These are phyloP conservation scores for Aspergillus vadensis DNA, from an alignment of 2,329 filamentous ascomycete genomes.

Conservation along the genomic window DNA sequence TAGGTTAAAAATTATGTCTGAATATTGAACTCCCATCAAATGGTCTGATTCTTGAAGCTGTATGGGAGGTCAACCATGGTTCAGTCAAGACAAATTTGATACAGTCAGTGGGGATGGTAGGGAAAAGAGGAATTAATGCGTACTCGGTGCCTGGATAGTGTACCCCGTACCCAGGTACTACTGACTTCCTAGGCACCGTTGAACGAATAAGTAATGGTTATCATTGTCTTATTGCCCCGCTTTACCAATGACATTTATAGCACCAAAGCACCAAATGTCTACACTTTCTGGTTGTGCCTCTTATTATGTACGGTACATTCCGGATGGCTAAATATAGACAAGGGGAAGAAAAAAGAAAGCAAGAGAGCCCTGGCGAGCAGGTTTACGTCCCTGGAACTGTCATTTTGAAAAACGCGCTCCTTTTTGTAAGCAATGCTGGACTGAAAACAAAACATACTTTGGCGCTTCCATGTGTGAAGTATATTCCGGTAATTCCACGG, in stretches of 20 bases:
- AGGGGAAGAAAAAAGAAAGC: neutral
- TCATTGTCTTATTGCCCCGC: neutral
- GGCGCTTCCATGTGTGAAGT: neutral
- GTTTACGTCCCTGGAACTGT: neutral
- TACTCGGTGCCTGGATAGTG: neutral
- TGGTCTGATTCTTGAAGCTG: conserved; percentile 7
- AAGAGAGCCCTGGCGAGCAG: neutral
- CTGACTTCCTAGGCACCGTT: neutral
- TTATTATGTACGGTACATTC: neutral
- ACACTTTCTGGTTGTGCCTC: neutral
- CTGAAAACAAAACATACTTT: neutral
- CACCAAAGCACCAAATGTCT: neutral
- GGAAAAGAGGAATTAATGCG: conserved; percentile 14
- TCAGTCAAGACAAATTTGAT: conserved; percentile 17
- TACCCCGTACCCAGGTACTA: neutral
- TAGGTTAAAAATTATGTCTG: neutral
- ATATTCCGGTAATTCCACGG: neutral
- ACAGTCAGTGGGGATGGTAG: conserved; percentile 21
- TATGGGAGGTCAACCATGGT: conserved; percentile 18
- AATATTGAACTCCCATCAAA: neutral
- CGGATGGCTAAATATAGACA: neutral
- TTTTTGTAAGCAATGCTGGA: neutral
- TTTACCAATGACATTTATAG: neutral
- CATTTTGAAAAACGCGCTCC: neutral
- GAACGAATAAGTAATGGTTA: neutral